phyloP scores from a whole-genome alignment of 495 filamentous ascomycete genomes.

The Podospora pseudocomata region DNA sequence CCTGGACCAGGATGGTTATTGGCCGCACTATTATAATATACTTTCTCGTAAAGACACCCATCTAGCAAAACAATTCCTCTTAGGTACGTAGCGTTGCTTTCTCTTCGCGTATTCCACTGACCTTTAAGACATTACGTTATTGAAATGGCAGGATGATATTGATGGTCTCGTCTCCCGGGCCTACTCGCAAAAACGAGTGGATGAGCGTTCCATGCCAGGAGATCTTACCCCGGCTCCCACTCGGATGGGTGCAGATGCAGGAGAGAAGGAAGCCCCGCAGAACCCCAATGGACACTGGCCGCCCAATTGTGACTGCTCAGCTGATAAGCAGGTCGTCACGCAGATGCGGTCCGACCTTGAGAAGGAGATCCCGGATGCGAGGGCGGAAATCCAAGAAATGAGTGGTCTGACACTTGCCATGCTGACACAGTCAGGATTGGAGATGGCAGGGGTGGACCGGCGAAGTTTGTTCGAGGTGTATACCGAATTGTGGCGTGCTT shows the following conservation, averaged over 20 bases:
- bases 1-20: too few species aligned
- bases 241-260: background rate
- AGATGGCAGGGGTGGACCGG: background rate
- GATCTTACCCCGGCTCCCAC: too few species aligned
- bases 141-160: too few species aligned
- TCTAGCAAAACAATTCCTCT: too few species aligned
- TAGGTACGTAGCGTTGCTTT: too few species aligned
- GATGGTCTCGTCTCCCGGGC: too few species aligned
- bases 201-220: too few species aligned
- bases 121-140: too few species aligned
- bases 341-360: background rate
- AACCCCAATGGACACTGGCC: background rate
- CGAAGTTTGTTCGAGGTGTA: background rate
- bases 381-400: background rate
- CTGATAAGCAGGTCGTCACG: background rate
- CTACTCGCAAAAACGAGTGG: too few species aligned
- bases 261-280: background rate
- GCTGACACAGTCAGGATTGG: background rate
- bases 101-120: too few species aligned
- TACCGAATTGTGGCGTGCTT: background rate
- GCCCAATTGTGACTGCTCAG: background rate
- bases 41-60: too few species aligned
- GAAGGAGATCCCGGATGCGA: background rate
- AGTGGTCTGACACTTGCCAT: background rate
- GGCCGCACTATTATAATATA: too few species aligned